Conservation (phyloP, 345 rosid genomes). For the Pelargonium nanum region DNA sequence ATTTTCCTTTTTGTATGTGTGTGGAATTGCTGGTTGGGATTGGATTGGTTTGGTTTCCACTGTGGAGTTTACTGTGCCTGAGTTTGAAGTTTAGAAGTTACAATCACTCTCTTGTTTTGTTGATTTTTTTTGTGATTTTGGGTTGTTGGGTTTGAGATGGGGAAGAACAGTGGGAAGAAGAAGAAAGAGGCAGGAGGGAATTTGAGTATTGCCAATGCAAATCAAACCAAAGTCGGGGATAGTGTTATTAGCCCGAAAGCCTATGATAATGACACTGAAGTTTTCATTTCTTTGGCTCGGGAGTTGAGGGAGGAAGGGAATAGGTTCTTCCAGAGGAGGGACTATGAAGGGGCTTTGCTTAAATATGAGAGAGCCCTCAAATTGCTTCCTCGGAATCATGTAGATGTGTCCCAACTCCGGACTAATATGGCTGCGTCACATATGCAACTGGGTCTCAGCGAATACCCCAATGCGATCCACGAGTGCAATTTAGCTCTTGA, state of each 20-base stretch:
- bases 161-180: constrained; percentile 38
- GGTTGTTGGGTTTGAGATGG: constrained; percentile 21
- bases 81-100: not conserved
- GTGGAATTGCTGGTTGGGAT: not conserved
- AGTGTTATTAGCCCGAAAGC: constrained; percentile 19
- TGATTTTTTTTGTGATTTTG: not conserved
- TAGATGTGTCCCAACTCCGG: constrained; percentile 60
- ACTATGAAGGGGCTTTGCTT: constrained; percentile 58
- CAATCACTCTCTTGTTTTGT: not conserved
- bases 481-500: constrained; percentile 82
- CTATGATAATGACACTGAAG: constrained; percentile 37
- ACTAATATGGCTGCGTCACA: constrained; percentile 85
- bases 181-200: constrained; percentile 28
- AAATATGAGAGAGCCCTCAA: constrained; percentile 74
- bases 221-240: constrained; percentile 24
- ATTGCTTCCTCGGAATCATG: constrained; percentile 58
- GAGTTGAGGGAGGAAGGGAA: constrained; percentile 79
- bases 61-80: not conserved
- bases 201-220: constrained; percentile 26
- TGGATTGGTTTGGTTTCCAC: not conserved
- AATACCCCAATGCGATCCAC: constrained; percentile 83
- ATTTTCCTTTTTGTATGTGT: not conserved
- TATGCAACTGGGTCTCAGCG: constrained; percentile 94
- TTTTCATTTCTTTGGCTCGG: constrained; percentile 51
- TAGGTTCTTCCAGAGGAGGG: constrained; percentile 68